Evolutionary conservation across 202 grass and related monocot genomes (phyloP).

Genomic region (Eragrostis tef): DNA sequence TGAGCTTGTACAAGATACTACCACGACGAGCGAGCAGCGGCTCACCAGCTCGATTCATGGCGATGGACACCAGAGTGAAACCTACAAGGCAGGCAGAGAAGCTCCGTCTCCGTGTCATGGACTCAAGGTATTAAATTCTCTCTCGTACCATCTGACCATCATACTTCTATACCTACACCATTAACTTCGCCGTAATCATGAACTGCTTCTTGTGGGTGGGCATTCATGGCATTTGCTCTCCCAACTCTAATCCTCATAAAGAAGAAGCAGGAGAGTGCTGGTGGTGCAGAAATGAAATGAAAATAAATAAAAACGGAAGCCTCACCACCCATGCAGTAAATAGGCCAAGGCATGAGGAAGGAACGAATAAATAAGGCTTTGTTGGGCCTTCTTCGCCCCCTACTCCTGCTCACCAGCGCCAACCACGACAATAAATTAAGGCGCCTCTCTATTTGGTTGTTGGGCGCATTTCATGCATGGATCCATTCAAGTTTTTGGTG

Average conservation of each 20-base stretch:
- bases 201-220: constrained; percentile 65
- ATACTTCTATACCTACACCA: constrained; percentile 72
- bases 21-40: not conserved
- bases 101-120: constrained; percentile 40
- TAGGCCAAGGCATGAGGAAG: constrained; percentile 55
- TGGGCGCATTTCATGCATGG: constrained; percentile 55
- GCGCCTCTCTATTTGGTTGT: constrained; percentile 66
- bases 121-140: constrained; percentile 47
- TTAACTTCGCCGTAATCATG: constrained; percentile 71
- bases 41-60: constrained; percentile 33
- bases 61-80: constrained; percentile 50
- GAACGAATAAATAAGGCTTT: constrained; percentile 52
- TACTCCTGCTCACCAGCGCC: constrained; percentile 52
- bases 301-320: constrained; percentile 6
- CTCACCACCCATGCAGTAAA: constrained; percentile 51
- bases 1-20: constrained; percentile 32
- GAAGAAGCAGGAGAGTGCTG: constrained; percentile 28
- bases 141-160: constrained; percentile 63
- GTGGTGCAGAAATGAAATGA: constrained; percentile 39
- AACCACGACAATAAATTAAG: constrained; percentile 67
- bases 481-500: constrained; percentile 62
- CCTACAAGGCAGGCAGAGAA: constrained; percentile 40
- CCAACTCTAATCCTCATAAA: constrained; percentile 57
- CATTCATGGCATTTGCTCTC: constrained; percentile 65
- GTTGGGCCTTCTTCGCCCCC: constrained; percentile 48